Evolutionary conservation across 306 rosid species (phyloP).

Genomic region (Ceratonia siliqua): DNA sequence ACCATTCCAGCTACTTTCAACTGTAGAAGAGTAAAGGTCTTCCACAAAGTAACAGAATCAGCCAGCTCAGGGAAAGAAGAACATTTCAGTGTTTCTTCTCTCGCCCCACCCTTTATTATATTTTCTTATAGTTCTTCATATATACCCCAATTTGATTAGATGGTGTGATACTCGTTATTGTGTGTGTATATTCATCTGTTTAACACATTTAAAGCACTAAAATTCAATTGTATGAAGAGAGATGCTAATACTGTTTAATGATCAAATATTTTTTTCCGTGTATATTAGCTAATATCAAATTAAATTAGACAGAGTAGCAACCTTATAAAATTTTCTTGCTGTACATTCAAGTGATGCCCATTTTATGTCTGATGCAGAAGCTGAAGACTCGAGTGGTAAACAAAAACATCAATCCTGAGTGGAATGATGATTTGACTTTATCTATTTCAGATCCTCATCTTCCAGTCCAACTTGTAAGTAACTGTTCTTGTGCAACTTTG

Average conservation of each 20-base stretch:
- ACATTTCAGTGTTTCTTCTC: not conserved
- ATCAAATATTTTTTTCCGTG: not conserved
- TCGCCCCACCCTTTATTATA: not conserved
- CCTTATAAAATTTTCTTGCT: not conserved
- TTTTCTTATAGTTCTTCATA: not conserved
- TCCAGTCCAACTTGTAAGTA: constrained; percentile 65
- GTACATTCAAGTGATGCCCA: constrained; percentile 23
- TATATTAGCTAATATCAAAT: not conserved
- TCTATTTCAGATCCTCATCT: constrained; percentile 59
- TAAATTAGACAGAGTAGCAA: not conserved
- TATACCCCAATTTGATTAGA: not conserved
- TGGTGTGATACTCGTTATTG: not conserved
- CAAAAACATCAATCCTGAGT: constrained; percentile 71
- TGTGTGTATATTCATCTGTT: not conserved
- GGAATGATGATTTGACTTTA: constrained; percentile 87
- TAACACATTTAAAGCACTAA: not conserved
- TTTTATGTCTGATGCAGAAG: constrained; percentile 51
- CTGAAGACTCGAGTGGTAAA: constrained; percentile 73
- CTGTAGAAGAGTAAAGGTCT: not conserved
- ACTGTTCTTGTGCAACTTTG: not conserved
- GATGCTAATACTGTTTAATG: not conserved
- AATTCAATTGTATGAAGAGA: not conserved
- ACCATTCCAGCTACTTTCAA: constrained; percentile 4
- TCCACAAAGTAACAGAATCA: not conserved
- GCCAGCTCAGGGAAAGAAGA: too few species aligned